Conservation (phyloP, 2,329 filamentous ascomycete genomes). For the Coniochaeta prunicola region DNA sequence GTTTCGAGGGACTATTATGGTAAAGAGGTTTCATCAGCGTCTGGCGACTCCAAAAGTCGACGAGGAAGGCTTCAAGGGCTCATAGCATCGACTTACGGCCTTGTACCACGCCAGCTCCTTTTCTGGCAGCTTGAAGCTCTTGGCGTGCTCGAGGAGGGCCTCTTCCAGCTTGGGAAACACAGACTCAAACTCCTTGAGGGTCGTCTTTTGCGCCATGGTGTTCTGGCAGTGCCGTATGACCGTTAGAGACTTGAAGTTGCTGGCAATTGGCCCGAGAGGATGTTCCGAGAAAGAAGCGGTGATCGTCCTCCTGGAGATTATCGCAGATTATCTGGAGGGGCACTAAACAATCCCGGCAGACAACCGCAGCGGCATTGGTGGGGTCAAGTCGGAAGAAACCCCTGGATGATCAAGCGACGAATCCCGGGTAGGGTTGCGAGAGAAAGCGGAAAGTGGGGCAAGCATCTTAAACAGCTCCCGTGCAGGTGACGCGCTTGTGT, state of each 20-base stretch:
- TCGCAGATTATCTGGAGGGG: not conserved
- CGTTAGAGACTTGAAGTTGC: not conserved
- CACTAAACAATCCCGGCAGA: not conserved
- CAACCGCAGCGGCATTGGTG: not conserved
- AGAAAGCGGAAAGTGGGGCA: not conserved
- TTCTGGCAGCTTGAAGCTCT: constrained; percentile 74
- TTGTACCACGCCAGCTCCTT: constrained; percentile 82
- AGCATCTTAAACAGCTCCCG: not conserved
- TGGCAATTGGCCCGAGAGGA: not conserved
- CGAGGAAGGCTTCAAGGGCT: too few species aligned
- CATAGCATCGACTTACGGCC: constrained; percentile 46
- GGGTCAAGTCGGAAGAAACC: not conserved
- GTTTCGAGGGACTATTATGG: constrained; percentile 62
- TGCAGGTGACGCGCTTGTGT: not conserved
- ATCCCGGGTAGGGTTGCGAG: not conserved
- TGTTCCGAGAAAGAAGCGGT: not conserved
- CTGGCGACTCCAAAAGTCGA: not conserved
- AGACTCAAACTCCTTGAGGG: constrained; percentile 79
- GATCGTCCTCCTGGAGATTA: not conserved
- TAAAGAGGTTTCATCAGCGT: constrained; percentile 11
- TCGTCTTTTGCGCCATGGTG: constrained; percentile 63
- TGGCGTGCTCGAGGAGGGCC: constrained; percentile 71
- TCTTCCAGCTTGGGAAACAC: constrained; percentile 82
- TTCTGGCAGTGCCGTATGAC: not conserved
- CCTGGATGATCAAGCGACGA: not conserved